These are phyloP conservation scores for Emergomyces orientalis DNA, from an alignment of 2,329 filamentous ascomycete genomes.

Conservation along the genomic window DNA sequence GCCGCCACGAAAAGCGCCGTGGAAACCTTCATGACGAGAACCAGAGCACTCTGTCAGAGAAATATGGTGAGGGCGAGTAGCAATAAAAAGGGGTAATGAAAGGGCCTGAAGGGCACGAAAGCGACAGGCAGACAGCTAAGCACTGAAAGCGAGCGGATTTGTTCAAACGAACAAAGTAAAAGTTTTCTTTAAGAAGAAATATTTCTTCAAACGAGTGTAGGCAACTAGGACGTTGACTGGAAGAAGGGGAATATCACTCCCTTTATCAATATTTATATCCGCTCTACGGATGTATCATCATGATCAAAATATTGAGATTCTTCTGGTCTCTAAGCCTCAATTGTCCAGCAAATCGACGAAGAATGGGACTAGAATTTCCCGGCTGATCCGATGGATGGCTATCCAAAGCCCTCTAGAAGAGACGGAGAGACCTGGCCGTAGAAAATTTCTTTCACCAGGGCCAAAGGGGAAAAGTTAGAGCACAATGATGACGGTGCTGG, in stretches of 20 bases:
- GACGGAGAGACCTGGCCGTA: not conserved
- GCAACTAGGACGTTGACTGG: not conserved
- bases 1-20: slow-evolving; percentile 1
- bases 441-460: not conserved
- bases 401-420: not conserved
- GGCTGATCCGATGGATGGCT: not conserved
- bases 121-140: not conserved
- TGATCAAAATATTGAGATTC: not conserved
- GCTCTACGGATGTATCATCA: not conserved
- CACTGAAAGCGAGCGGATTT: slow-evolving; percentile 6
- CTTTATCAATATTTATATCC: not conserved
- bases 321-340: not conserved
- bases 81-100: not conserved
- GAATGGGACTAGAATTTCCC: not conserved
- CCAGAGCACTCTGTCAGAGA: not conserved
- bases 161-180: not conserved
- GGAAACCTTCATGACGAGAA: slow-evolving; percentile 3
- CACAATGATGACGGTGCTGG: not conserved
- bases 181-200: not conserved
- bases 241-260: slow-evolving; percentile 1
- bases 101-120: not conserved
- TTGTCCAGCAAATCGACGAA: not conserved
- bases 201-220: slow-evolving; percentile 2
- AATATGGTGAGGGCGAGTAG: not conserved
- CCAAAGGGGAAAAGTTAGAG: not conserved